Conservation (phyloP, 2,329 filamentous ascomycete genomes). For the Colletotrichum salicis region DNA sequence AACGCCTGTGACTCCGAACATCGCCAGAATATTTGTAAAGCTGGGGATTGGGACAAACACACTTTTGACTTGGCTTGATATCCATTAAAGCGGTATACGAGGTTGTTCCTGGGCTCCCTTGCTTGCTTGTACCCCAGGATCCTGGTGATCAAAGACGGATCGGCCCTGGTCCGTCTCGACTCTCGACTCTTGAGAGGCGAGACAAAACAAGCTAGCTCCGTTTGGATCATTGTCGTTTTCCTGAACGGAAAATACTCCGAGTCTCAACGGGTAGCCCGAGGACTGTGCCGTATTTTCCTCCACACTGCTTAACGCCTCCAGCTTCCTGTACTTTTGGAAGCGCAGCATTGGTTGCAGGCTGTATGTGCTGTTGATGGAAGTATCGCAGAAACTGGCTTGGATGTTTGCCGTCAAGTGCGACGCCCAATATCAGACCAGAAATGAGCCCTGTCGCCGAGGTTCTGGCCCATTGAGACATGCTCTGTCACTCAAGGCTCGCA, state of each 20-base stretch:
- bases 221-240: neutral
- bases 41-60: neutral
- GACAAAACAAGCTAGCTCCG: neutral
- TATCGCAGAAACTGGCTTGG: neutral
- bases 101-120: conserved; percentile 1
- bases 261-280: neutral
- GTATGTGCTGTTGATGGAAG: neutral
- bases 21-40: neutral
- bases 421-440: neutral
- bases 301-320: neutral
- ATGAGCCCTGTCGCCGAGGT: neutral
- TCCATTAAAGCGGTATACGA: neutral
- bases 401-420: neutral
- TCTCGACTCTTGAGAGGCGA: neutral
- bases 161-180: conserved; percentile 19
- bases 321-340: neutral
- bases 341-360: neutral
- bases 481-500: neutral
- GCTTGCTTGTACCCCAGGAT: neutral
- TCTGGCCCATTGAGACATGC: neutral
- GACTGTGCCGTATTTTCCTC: neutral
- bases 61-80: neutral
- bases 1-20: neutral
- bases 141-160: conserved; percentile 16
- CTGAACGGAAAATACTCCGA: conserved; percentile 21